Base-by-base conservation (phyloP, 2,329 filamentous ascomycete genomes). In the Trichoderma afroharzianum region DNA sequence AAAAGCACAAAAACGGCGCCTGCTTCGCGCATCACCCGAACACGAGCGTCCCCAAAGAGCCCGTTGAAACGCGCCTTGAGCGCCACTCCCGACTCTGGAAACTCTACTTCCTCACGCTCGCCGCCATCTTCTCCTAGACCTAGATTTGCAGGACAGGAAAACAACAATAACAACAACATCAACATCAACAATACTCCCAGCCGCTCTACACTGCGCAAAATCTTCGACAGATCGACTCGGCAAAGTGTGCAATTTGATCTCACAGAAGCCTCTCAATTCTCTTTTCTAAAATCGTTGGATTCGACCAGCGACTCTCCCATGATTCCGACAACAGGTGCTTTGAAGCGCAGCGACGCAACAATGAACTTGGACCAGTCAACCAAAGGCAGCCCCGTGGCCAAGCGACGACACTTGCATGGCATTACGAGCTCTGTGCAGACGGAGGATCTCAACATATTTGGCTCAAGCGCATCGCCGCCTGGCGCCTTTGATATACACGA, bases 321-420 rank as follows among this genome's bases (percentile, higher is more conserved):
- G 78, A 74, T 77, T 62, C 75, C 78, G 43, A 78, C 76, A 39
- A 90, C 92, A 6, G 97, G 95, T 79, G 95, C 95, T 6, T 84
- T 98, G 76, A 98, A 98, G 86, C 91, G 96, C 76, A 95, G 92
- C 78, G 95, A 98, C 83, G 92, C 93, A 57, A 91, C 92, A 66
- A 95, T 97, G 92, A 94, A 93, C 77, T 83, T 97, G 63, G 95
- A 97, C 77, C 92, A 93, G 74, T 86, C 90, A 32, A 91, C 88
- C 76, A 86, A 92, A 70, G 93, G 93, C 75, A 98, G 93, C 78
- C 95, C 96, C 0, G 93, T 95, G 72, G 93, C 95, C 61, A 98
- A 98, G 85, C 89, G 96, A 75, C 90, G 96, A 77, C 98, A 95
- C 81, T 82, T 97, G 76, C 93, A 97, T 79, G 92, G 92, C 63